phyloP scores from a whole-genome alignment of 2,329 filamentous ascomycete genomes.

The Didymella pinodella region DNA sequence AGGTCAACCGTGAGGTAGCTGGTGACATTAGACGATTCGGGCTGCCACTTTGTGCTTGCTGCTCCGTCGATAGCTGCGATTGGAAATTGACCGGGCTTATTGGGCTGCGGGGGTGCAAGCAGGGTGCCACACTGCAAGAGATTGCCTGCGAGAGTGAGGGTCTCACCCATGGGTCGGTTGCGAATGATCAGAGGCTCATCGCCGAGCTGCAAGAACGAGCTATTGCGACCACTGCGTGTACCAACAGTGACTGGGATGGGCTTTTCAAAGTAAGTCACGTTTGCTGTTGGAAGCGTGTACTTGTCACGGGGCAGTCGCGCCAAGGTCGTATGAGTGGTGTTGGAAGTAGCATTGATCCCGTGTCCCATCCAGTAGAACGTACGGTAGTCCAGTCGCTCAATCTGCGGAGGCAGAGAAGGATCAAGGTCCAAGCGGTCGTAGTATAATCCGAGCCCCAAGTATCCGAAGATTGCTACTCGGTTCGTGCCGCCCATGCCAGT shows the following conservation, averaged over 20 bases:
- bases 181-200: conserved; percentile 61
- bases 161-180: conserved; percentile 66
- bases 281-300: conserved; percentile 61
- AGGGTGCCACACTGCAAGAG: conserved; percentile 68
- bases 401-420: conserved; percentile 68
- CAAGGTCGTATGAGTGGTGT: conserved; percentile 70
- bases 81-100: conserved; percentile 72
- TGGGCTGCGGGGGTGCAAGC: conserved; percentile 53
- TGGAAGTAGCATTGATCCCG: conserved; percentile 67
- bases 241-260: conserved; percentile 68
- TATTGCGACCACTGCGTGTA: conserved; percentile 44
- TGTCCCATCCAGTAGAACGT: conserved; percentile 73
- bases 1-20: conserved; percentile 66
- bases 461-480: conserved; percentile 72
- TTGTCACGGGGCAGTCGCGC: conserved; percentile 55
- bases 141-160: conserved; percentile 65
- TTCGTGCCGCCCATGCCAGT: conserved; percentile 75
- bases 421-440: conserved; percentile 68
- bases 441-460: conserved; percentile 68
- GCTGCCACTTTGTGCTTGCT: conserved; percentile 72
- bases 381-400: conserved; percentile 66
- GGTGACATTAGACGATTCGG: conserved; percentile 58
- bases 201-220: conserved; percentile 55
- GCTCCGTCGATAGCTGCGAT: conserved; percentile 72
- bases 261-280: conserved; percentile 60